phyloP scores from a whole-genome alignment of 345 rosid genomes.

The Eucalyptus microcorys region DNA sequence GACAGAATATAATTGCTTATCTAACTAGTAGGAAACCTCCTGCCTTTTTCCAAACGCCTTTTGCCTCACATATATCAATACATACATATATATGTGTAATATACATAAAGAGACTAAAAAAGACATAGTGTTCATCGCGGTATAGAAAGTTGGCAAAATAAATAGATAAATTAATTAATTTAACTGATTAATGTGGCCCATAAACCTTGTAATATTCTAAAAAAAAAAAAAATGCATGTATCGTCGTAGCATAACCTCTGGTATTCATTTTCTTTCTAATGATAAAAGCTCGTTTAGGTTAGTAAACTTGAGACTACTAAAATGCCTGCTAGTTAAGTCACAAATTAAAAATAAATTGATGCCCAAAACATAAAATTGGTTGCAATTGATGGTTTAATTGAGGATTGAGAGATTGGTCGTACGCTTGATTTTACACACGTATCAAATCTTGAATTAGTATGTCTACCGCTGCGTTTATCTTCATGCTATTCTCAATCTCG shows the following conservation, averaged over 20 bases:
- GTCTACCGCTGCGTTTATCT: rapidly evolving
- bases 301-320: background rate
- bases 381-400: background rate
- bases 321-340: background rate
- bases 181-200: background rate
- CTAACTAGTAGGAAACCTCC: background rate
- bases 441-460: background rate
- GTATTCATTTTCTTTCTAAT: background rate
- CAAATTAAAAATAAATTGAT: background rate
- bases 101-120: background rate
- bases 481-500: background rate
- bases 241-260: background rate
- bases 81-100: background rate
- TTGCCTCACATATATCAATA: background rate
- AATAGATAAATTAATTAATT: background rate
- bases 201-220: background rate
- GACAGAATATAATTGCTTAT: background rate
- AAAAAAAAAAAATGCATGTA: background rate
- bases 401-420: background rate
- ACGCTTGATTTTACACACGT: background rate
- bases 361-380: background rate
- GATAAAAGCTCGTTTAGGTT: background rate
- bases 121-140: background rate
- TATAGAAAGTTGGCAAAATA: background rate
- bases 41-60: background rate